phyloP scores from a whole-genome alignment of 1,139 yeast species.

The Hyphopichia burtonii region DNA sequence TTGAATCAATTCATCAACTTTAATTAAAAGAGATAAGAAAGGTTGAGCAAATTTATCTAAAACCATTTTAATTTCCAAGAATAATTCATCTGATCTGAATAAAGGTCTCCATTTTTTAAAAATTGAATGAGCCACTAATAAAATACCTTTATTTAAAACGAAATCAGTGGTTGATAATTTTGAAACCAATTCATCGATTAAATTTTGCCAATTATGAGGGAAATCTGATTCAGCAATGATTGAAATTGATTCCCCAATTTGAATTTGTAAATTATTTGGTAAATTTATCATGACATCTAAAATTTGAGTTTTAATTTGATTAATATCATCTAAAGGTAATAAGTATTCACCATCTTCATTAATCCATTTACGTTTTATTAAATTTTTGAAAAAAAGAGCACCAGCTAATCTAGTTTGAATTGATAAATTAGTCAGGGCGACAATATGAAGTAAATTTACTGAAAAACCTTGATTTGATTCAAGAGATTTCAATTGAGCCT shows the following conservation, averaged over 20 bases:
- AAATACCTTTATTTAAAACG: constrained; percentile 77
- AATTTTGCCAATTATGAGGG: constrained; percentile 82
- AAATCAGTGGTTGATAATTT: constrained; percentile 66
- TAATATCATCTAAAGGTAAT: constrained; percentile 61
- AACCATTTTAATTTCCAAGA: constrained; percentile 83
- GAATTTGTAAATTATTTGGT: constrained; percentile 76
- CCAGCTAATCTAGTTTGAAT: constrained; percentile 76
- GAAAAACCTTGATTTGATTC: constrained; percentile 76
- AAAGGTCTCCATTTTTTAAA: constrained; percentile 97
- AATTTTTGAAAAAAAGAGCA: constrained; percentile 86
- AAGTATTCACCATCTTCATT: constrained; percentile 83
- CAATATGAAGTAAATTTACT: constrained; percentile 69
- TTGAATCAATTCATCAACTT: constrained; percentile 66
- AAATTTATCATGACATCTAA: constrained; percentile 78
- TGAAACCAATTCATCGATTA: constrained; percentile 72
- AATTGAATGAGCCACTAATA: constrained; percentile 91
- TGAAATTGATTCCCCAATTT: constrained; percentile 90
- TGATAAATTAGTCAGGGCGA: constrained; percentile 60
- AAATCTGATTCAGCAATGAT: constrained; percentile 95
- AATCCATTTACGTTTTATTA: constrained; percentile 82
- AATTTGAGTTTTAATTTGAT: constrained; percentile 70
- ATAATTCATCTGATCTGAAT: constrained; percentile 86
- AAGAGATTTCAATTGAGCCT: constrained; percentile 52
- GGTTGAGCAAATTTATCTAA: constrained; percentile 84
- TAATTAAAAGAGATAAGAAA: constrained; percentile 62